Conservation (phyloP, 257 asterid species). For the Eustoma russellianum region DNA sequence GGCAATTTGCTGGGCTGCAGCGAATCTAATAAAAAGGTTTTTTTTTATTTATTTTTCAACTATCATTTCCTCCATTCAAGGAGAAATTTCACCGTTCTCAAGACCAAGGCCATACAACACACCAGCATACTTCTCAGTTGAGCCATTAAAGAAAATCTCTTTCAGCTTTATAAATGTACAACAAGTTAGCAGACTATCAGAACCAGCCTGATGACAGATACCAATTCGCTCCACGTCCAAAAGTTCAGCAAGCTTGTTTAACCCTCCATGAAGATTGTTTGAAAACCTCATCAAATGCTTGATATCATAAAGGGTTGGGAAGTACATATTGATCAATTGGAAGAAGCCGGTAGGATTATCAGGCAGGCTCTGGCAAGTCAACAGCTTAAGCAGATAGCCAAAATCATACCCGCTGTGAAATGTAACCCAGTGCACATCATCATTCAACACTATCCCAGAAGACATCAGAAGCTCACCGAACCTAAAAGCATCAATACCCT, state of each 20-base stretch:
- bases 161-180: constrained; percentile 29
- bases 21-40: constrained; percentile 2
- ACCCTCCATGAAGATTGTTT: constrained; percentile 27
- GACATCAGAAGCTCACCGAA: constrained; percentile 32
- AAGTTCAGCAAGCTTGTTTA: constrained; percentile 23
- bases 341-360: constrained; percentile 22
- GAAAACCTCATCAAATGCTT: constrained; percentile 30
- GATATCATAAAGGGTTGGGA: constrained; percentile 26
- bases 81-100: constrained; percentile 15
- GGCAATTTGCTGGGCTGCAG: no score
- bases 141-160: constrained; percentile 20
- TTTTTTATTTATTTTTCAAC: constrained; percentile 9
- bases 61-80: constrained; percentile 4
- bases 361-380: constrained; percentile 26
- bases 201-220: constrained; percentile 36
- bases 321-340: constrained; percentile 19
- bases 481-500: constrained; percentile 21
- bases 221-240: constrained; percentile 28
- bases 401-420: constrained; percentile 28
- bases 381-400: constrained; percentile 25
- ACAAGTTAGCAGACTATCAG: constrained; percentile 33
- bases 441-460: constrained; percentile 32
- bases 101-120: constrained; percentile 29
- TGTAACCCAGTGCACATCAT: constrained; percentile 24
- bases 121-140: constrained; percentile 24